Conservation (phyloP, 2,329 filamentous ascomycete species). For the Alternaria brassicicola region DNA sequence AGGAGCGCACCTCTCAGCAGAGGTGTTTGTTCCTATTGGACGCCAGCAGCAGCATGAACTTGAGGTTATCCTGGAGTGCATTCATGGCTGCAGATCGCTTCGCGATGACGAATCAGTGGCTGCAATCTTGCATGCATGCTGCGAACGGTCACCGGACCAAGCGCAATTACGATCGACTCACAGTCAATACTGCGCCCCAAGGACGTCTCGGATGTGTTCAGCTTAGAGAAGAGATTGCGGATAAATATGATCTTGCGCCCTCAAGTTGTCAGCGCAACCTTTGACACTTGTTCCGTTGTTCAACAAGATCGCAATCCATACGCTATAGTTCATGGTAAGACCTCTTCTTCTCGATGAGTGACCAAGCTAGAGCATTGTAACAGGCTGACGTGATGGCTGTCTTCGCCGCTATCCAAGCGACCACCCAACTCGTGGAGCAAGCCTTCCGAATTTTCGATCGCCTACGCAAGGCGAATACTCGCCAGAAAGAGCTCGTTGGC, state of each 20-base stretch:
- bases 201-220: background rate
- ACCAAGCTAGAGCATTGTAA: background rate
- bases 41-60: background rate
- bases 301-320: background rate
- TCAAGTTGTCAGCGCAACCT: background rate
- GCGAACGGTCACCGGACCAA: slow-evolving; percentile 7
- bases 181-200: slow-evolving; percentile 5
- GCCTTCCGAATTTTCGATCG: slow-evolving; percentile 13
- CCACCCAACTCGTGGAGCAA: slow-evolving; percentile 15
- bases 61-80: background rate
- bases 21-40: background rate
- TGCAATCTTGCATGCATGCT: slow-evolving; percentile 1
- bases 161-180: background rate
- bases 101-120: slow-evolving; percentile 1
- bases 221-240: too few relatives aligned
- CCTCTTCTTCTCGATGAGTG: background rate
- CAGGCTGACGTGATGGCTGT: background rate
- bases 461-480: slow-evolving; percentile 18
- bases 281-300: background rate
- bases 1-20: background rate
- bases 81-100: slow-evolving; percentile 7
- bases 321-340: background rate
- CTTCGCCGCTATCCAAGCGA: background rate
- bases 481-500: slow-evolving; percentile 13
- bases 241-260: background rate